Conservation (phyloP, 306 rosid species). For the Quercus suber region DNA sequence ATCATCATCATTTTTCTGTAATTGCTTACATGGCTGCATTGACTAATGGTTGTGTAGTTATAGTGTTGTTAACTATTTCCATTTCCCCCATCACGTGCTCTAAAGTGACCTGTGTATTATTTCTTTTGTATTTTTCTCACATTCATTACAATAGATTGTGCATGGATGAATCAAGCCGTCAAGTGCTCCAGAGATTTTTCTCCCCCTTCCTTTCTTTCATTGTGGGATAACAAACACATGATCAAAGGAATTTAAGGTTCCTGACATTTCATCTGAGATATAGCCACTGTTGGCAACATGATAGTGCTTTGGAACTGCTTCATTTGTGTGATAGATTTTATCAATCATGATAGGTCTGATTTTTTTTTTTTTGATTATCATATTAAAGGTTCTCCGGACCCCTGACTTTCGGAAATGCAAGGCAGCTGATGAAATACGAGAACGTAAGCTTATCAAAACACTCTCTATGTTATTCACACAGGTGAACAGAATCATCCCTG, state of each 20-base stretch:
- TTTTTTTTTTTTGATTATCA: constrained; percentile 14
- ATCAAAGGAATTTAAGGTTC: neutral
- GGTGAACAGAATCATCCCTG: neutral
- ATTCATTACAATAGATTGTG: neutral
- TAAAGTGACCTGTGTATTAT: neutral
- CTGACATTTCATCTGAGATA: neutral
- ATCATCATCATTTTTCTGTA: neutral
- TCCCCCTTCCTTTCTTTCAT: neutral
- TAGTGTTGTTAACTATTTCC: neutral
- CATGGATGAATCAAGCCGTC: neutral
- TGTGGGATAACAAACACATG: neutral
- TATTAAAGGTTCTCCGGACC: constrained; percentile 59
- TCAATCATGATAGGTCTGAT: constrained; percentile 16
- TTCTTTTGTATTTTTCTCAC: neutral
- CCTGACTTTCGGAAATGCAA: constrained; percentile 66
- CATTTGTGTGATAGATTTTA: constrained; percentile 5
- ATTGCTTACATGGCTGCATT: neutral
- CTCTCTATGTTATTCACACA: neutral
- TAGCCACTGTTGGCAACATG: neutral
- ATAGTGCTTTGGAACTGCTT: neutral
- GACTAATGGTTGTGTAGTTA: neutral
- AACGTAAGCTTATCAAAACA: constrained; percentile 49
- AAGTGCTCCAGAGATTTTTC: neutral
- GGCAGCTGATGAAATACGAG: constrained; percentile 68
- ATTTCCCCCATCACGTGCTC: neutral